Conservation (phyloP, 108 stramenopile genomes). For the Nannochloropsis salina region DNA sequence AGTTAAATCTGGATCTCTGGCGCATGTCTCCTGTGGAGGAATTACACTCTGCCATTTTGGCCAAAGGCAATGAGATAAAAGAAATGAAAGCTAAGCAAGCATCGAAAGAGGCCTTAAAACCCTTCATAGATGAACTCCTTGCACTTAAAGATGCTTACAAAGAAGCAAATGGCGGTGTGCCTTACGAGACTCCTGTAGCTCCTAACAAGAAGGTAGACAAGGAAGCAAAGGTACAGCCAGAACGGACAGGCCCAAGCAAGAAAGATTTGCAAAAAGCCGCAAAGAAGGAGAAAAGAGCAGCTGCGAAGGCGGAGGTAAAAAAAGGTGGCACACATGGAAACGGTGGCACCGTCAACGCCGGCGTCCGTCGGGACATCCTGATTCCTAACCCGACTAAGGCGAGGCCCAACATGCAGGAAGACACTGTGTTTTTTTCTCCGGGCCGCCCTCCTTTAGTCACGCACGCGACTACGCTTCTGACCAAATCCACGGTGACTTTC, state of each 20-base stretch:
- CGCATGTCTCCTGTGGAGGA: slow-evolving; percentile 39
- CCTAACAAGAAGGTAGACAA: slow-evolving; percentile 44
- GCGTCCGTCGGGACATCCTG: slow-evolving; percentile 18
- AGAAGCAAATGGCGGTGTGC: slow-evolving; percentile 41
- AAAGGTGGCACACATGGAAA: slow-evolving; percentile 12
- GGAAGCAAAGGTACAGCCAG: neutral
- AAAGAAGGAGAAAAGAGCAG: slow-evolving; percentile 76
- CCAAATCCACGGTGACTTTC: neutral
- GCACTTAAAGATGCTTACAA: slow-evolving; percentile 39
- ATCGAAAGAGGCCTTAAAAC: slow-evolving; percentile 37
- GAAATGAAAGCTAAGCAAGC: slow-evolving; percentile 35
- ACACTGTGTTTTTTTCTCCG: slow-evolving; percentile 40
- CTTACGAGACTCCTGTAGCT: slow-evolving; percentile 46
- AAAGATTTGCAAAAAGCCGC: slow-evolving; percentile 62
- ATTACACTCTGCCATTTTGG: slow-evolving; percentile 28
- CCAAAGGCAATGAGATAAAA: slow-evolving; percentile 37
- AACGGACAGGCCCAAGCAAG: neutral
- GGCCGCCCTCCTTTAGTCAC: slow-evolving; percentile 6
- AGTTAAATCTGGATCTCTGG: too few species aligned
- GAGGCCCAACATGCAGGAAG: slow-evolving; percentile 29
- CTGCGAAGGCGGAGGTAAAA: slow-evolving; percentile 59
- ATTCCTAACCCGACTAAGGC: neutral
- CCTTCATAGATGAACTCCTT: slow-evolving; percentile 39
- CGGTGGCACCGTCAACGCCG: neutral
- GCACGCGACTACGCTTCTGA: neutral